Evolutionary conservation across 2,329 filamentous ascomycete species (phyloP), one percentile per base, ranked within the genome.

Genomic region (Trichoderma koningiopsis): DNA sequence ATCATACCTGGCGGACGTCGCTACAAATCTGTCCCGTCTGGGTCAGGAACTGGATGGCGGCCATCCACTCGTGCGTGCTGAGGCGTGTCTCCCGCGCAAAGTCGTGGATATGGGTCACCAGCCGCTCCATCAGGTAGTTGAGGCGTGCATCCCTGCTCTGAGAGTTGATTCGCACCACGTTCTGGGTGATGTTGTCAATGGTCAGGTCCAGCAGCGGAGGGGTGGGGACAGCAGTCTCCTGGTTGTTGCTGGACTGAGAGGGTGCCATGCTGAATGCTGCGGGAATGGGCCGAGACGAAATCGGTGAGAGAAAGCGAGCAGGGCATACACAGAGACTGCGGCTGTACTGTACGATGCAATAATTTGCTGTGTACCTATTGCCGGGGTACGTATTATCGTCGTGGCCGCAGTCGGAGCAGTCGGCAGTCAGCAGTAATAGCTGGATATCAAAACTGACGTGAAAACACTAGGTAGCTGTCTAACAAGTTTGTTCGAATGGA

Each of bases 31-130:
- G 85, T 1, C 91, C 92, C 0, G 89, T 88, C 56, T 83, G 81
- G 0, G 88, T 91, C 19, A 94, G 80, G 80, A 93, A 94, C 29
- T 87, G 79, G 62, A 94, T 83, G 0, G 88, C 90, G 0, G 85
- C 81, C 87, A 90, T 90, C 92, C 91, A 94, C 81, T 94, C 92
- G 2, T 86, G 80, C 5, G 89, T 91, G 73, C 87, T 91, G 33
- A 94, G 84, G 55, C 91, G 82, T 0, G 91, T 93, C 77, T 94
- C 92, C 40, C 91, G 84, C 1, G 90, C 90, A 76, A 93, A 92
- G 77, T 93, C 90, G 78, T 94, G 92, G 0, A 94, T 80, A 78
- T 94, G 91, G 1, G 86, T 86, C 33, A 93, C 89, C 1, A 93
- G 84, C 7, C 89, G 82, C 73, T 92, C 88, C 68, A 94, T 83